Conservation (phyloP, 805 yeast genomes). For the Sugiyamaella floridensis region DNA sequence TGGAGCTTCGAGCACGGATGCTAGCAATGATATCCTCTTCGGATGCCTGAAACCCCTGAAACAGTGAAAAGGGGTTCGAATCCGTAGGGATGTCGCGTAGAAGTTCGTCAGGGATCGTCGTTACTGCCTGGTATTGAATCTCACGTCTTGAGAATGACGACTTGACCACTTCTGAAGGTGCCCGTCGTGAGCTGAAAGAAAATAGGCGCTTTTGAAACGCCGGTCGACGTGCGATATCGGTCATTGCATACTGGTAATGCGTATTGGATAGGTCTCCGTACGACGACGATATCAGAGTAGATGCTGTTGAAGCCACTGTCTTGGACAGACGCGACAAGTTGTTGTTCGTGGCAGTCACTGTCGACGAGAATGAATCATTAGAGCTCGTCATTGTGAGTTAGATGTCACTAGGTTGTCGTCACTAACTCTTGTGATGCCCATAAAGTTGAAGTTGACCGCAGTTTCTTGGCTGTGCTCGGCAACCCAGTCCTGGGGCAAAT, state of each 20-base stretch:
- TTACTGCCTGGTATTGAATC: conserved; percentile 42
- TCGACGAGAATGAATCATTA: conserved; percentile 30
- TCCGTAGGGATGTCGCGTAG: conserved; percentile 46
- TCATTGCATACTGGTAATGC: conserved; percentile 41
- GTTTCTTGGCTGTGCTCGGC: too few relatives aligned
- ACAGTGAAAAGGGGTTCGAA: conserved; percentile 41
- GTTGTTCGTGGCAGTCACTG: conserved; percentile 34
- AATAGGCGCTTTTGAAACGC: conserved; percentile 36
- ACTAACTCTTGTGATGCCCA: background rate
- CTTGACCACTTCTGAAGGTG: conserved; percentile 32
- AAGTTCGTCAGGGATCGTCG: conserved; percentile 55
- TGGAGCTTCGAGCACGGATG: conserved; percentile 4
- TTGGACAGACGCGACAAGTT: conserved; percentile 33
- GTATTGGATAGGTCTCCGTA: conserved; percentile 34
- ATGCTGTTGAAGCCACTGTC: conserved; percentile 35
- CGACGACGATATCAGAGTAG: conserved; percentile 26
- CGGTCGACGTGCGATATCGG: conserved; percentile 37
- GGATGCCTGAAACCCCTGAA: conserved; percentile 63
- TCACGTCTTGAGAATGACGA: conserved; percentile 29
- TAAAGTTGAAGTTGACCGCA: too few relatives aligned
- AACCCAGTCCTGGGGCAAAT: too few relatives aligned
- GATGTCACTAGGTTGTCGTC: background rate
- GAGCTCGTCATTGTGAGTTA: conserved; percentile 3
- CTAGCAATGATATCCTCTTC: conserved; percentile 8
- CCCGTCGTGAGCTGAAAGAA: conserved; percentile 23